A percentile compares a stretch with the other conserved stretches of the same genome.
phyloP scores from a whole-genome alignment of 2,329 filamentous ascomycete species.

The Curvularia sp. region DNA sequence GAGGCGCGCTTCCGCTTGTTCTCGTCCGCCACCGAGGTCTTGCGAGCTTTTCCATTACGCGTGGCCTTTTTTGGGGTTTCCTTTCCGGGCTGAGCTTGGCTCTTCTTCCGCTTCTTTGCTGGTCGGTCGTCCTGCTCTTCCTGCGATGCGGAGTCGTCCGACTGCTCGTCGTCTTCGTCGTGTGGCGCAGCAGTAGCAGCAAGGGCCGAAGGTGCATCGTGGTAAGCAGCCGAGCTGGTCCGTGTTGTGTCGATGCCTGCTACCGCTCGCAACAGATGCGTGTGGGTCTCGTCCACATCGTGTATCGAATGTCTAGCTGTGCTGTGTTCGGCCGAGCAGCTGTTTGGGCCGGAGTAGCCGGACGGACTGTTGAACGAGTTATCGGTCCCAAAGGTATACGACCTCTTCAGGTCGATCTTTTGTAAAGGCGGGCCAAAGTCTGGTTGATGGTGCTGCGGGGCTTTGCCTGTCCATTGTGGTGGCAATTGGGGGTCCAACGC shows the following conservation, averaged over 20 bases:
- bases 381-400: constrained; percentile 49
- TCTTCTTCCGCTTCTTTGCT: constrained; percentile 39
- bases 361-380: constrained; percentile 44
- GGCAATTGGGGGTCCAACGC: constrained; percentile 42
- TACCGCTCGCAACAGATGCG: constrained; percentile 23
- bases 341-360: constrained; percentile 36
- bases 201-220: constrained; percentile 5
- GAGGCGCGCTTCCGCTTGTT: constrained; percentile 40
- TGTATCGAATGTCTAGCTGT: constrained; percentile 37
- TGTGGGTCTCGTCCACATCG: constrained; percentile 30
- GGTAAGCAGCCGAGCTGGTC: constrained; percentile 20
- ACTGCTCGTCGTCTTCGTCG: constrained; percentile 32
- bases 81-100: constrained; percentile 22
- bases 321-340: constrained; percentile 33
- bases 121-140: constrained; percentile 33
- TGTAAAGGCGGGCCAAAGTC: constrained; percentile 28
- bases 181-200: constrained; percentile 13
- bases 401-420: constrained; percentile 35
- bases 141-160: constrained; percentile 33
- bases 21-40: constrained; percentile 27
- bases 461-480: constrained; percentile 37
- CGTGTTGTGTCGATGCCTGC: constrained; percentile 16
- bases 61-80: constrained; percentile 29
- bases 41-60: constrained; percentile 33
- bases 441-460: constrained; percentile 27